phyloP scores from a whole-genome alignment of 352 stramenopile genomes.

The Achlya hypogyna region DNA sequence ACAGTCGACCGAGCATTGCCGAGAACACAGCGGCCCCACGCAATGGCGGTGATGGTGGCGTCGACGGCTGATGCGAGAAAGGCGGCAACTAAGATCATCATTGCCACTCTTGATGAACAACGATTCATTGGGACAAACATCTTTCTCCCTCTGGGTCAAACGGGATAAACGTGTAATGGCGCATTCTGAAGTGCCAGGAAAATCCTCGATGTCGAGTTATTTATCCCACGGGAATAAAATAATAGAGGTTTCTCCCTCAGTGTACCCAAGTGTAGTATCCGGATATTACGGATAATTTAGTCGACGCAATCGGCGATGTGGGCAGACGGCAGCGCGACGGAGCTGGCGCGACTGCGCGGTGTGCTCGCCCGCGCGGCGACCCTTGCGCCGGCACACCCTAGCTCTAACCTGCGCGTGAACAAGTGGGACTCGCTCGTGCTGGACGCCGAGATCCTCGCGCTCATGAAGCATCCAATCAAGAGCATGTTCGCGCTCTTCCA shows the following conservation, averaged over 20 bases:
- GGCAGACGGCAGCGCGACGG: neutral
- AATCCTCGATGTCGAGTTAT: too few relatives aligned
- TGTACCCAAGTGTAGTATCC: neutral
- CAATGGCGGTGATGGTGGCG: too few relatives aligned
- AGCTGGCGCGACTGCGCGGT: neutral
- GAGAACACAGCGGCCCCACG: too few relatives aligned
- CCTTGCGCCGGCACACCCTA: conserved; percentile 29
- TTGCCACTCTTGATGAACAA: too few relatives aligned
- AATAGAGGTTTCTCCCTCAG: neutral
- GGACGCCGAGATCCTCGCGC: conserved; percentile 62
- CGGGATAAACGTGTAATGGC: too few relatives aligned
- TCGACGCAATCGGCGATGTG: neutral
- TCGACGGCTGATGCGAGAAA: too few relatives aligned
- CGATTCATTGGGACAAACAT: too few relatives aligned
- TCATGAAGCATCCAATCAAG: conserved; percentile 67
- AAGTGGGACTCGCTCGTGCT: conserved; percentile 77
- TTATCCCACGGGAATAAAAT: neutral
- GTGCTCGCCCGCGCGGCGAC: neutral
- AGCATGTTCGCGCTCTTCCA: conserved; percentile 76
- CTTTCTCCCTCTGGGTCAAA: too few relatives aligned
- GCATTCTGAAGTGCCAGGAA: neutral
- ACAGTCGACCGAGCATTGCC: too few relatives aligned
- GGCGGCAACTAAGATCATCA: too few relatives aligned
- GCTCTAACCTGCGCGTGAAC: conserved; percentile 56
- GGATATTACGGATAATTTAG: neutral